phyloP scores from a whole-genome alignment of 768 basidiomycete species.

The Boletus coccyginus region DNA sequence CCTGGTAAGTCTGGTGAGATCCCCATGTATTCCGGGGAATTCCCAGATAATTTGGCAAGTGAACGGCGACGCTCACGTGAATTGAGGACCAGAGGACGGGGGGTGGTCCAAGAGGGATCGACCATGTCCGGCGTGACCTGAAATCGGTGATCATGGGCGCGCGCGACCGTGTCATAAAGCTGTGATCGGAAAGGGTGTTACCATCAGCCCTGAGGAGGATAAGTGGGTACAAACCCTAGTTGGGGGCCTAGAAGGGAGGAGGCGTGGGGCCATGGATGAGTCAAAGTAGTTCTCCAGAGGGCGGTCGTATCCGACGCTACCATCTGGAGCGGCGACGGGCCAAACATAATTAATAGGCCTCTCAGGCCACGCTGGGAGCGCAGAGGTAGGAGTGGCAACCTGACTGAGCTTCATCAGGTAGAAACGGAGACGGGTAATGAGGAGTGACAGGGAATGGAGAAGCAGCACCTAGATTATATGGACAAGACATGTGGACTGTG shows the following conservation, averaged over 20 bases:
- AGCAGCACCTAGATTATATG: slow-evolving; percentile 14
- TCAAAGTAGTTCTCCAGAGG: slow-evolving; percentile 28
- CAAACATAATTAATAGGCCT: slow-evolving; percentile 12
- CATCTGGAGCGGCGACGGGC: slow-evolving; percentile 10
- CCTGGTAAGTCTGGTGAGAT: slow-evolving; percentile 20
- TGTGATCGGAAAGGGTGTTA: slow-evolving; percentile 7
- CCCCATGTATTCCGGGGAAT: slow-evolving; percentile 25
- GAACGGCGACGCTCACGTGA: slow-evolving; percentile 18
- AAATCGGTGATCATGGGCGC: slow-evolving; percentile 24
- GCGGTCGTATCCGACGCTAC: slow-evolving; percentile 19
- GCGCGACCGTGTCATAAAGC: slow-evolving; percentile 32
- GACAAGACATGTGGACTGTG: slow-evolving; percentile 19
- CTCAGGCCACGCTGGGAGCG: slow-evolving; percentile 11
- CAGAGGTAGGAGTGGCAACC: slow-evolving; percentile 6
- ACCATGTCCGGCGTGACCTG: slow-evolving; percentile 5
- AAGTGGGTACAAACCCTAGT: slow-evolving; percentile 12
- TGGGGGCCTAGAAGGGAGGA: slow-evolving; percentile 13
- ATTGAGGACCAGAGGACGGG: slow-evolving; percentile 9
- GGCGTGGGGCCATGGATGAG: slow-evolving; percentile 13
- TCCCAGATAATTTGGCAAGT: slow-evolving; percentile 4
- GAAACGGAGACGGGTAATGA: slow-evolving; percentile 2
- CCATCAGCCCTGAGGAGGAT: background rate
- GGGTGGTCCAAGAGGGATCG: slow-evolving; percentile 10
- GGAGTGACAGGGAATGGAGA: slow-evolving; percentile 1
- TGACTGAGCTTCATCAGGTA: slow-evolving; percentile 9